Conservation (phyloP, 306 rosid species). For the Malus sylvestris region DNA sequence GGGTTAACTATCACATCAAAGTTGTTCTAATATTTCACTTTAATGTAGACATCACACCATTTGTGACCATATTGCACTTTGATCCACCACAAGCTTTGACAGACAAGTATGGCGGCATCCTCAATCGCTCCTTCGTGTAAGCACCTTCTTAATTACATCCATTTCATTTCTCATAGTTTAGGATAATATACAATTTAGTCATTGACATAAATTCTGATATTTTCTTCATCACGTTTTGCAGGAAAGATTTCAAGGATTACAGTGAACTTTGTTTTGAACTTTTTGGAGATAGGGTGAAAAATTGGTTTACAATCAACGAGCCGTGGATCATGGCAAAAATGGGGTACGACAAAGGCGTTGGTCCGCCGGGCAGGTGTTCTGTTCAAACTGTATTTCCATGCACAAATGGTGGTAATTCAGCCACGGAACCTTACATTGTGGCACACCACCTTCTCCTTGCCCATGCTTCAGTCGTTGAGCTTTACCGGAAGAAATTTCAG, state of each 20-base stretch:
- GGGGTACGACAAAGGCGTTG: background rate
- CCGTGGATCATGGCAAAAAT: background rate
- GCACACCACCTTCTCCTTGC: conserved; percentile 41
- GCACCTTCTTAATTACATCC: background rate
- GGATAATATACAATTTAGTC: background rate
- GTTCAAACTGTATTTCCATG: background rate
- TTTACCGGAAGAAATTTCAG: conserved; percentile 43
- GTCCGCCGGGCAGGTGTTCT: background rate
- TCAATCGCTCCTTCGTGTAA: conserved; percentile 8
- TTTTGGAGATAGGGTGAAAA: conserved; percentile 8
- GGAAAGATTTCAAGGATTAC: conserved; percentile 13
- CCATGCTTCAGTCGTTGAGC: conserved; percentile 29
- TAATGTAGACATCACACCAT: conserved; percentile 5
- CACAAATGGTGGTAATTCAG: conserved; percentile 16
- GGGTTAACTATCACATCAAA: too few species aligned
- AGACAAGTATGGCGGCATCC: background rate
- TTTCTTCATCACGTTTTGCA: background rate
- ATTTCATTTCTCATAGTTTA: background rate
- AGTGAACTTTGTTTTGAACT: conserved; percentile 1
- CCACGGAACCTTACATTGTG: conserved; percentile 48
- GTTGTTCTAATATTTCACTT: background rate
- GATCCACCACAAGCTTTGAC: conserved; percentile 10
- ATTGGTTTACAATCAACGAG: conserved; percentile 18
- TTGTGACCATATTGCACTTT: conserved; percentile 6
- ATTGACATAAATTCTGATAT: too few species aligned